Evolutionary conservation across 257 asterid genomes (phyloP).

Genomic region (Nicotiana tabacum): DNA sequence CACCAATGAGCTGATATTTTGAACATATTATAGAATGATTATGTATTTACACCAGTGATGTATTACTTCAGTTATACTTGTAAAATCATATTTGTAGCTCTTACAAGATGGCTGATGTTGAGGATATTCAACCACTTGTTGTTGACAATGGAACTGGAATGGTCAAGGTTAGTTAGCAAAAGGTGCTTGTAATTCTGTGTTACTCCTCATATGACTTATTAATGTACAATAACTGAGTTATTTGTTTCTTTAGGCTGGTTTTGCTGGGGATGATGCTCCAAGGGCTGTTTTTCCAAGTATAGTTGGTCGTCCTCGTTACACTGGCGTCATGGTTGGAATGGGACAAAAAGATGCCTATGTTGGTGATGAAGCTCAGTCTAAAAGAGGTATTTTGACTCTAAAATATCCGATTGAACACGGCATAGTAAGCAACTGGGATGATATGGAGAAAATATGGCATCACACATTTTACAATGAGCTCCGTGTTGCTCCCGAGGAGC

Average conservation of each 20-base stretch:
- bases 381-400: conserved; percentile 14
- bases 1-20: not conserved
- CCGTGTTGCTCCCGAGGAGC: conserved; percentile 19
- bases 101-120: conserved; percentile 10
- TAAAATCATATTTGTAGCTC: not conserved
- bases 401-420: conserved; percentile 17
- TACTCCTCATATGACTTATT: not conserved
- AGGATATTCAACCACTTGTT: conserved; percentile 17
- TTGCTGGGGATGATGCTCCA: conserved; percentile 22
- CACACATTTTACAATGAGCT: conserved; percentile 19
- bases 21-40: not conserved
- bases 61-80: not conserved
- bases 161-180: conserved; percentile 14
- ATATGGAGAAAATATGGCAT: conserved; percentile 20
- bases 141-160: conserved; percentile 20
- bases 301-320: conserved; percentile 19
- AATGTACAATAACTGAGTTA: not conserved
- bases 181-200: not conserved
- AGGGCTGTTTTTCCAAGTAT: conserved; percentile 18
- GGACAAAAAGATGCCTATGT: conserved; percentile 20
- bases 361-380: conserved; percentile 18
- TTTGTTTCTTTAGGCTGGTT: conserved; percentile 14
- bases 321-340: conserved; percentile 16
- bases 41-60: not conserved
- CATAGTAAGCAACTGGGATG: conserved; percentile 16